A percentile compares a stretch with the other conserved stretches of the same genome.
Conservation (phyloP, 148 eudicot species). For the Arctostaphylos glauca region DNA sequence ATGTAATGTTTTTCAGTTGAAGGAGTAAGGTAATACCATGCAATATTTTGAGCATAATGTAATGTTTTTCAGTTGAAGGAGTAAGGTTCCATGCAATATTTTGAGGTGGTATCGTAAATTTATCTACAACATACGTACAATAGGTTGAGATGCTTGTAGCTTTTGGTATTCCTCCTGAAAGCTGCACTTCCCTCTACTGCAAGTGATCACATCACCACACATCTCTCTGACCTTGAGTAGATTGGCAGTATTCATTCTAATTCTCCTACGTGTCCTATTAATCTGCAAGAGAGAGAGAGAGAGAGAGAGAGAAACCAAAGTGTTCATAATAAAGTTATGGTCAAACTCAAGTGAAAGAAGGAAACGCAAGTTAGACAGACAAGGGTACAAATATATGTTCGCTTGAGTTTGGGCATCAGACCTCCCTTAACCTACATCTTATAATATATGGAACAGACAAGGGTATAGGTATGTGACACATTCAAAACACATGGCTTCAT, state of each 20-base stretch:
- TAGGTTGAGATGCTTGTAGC: slow-evolving; percentile 57
- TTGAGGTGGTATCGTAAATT: neutral
- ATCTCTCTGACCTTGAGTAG: slow-evolving; percentile 63
- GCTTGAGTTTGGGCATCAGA: neutral
- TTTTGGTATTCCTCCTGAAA: slow-evolving; percentile 63
- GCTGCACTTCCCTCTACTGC: slow-evolving; percentile 46
- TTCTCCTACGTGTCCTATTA: slow-evolving; percentile 16
- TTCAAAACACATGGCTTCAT: neutral
- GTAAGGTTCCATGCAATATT: neutral
- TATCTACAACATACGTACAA: slow-evolving; percentile 35
- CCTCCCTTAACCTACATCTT: neutral
- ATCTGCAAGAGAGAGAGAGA: slow-evolving; percentile 22
- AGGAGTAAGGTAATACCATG: neutral
- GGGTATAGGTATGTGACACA: neutral
- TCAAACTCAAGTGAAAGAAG: neutral
- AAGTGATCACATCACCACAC: slow-evolving; percentile 50
- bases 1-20: neutral
- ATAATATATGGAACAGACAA: neutral
- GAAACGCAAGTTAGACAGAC: neutral
- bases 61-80: neutral
- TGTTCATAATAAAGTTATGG: neutral
- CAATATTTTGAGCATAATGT: neutral
- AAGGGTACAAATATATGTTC: neutral
- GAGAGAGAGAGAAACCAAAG: neutral
- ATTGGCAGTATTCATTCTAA: slow-evolving; percentile 32